Base-by-base conservation (phyloP, 2,329 filamentous ascomycete species). In the Simplicillium sp. region DNA sequence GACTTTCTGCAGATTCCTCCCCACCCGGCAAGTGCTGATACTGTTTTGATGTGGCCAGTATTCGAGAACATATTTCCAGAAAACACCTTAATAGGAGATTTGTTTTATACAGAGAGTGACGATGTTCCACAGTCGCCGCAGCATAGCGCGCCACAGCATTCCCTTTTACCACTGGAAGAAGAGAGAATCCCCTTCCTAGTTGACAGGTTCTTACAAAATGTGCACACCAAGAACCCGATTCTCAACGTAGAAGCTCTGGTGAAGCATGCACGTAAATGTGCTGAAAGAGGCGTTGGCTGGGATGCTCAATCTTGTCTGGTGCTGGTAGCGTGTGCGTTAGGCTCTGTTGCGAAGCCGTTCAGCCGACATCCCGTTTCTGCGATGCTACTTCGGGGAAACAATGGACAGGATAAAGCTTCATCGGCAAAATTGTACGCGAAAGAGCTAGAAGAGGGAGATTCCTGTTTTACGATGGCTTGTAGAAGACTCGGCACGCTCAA, bases 171-270 rank as follows among this genome's bases (percentile, higher is more conserved):
- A 6, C 28, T 50, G 6, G 44, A 52, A 7, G 52, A 54, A 18
- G 52, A 53, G 36, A 45, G 44, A 13, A 50, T 52, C 3, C 47
- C 49, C 5, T 36, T 41, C 4, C 47, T 54, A 11, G 45, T 53
- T 16, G 49, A 53, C 18, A 44, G 47, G 11, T 54, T 52, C 34
- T 43, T 54, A 3, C 46, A 48, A 35, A 47, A 50, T 18, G 48
- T 53, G 8, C 50, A 54, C 36, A 52, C 49, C 7, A 53, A 54
- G 38, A 54, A 54, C 43, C 52, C 51, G 9, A 50, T 53, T 20
- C 43, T 54, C 1, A 47, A 54, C 28, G 44, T 48, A 2, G 46
- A 50, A 38, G 25, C 38, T 29, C 34, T 52, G 14, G 43, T 51
- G 33, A 43, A 51, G 36, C 46, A 51, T 17, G 51, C 44, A 12